Percentiles rank a stretch among this genome's conserved stretches.
Conservation (phyloP, 202 grass and related monocot species). For the Dendrocalamus latiflorus region DNA sequence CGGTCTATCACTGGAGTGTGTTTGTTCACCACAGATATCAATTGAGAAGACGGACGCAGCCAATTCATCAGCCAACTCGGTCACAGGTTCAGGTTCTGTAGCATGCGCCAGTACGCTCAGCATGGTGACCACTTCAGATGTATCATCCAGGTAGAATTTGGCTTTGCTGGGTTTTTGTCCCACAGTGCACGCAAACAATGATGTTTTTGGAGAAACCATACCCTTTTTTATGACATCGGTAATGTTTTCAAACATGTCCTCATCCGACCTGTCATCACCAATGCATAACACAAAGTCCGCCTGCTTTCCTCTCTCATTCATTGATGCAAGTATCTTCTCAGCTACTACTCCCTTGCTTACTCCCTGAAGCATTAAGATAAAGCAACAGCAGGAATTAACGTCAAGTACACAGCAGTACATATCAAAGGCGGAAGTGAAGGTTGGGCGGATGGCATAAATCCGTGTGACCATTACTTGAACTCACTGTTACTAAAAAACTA, state of each 20-base stretch:
- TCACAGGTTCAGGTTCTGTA: constrained; percentile 33
- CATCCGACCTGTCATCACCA: constrained; percentile 89
- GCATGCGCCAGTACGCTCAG: constrained; percentile 60
- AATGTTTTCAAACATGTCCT: constrained; percentile 97
- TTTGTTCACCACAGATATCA: constrained; percentile 37
- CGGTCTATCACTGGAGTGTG: constrained; percentile 22
- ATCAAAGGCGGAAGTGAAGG: not conserved
- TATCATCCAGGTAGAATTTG: constrained; percentile 97
- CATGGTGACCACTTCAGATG: constrained; percentile 80
- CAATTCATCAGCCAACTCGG: constrained; percentile 14
- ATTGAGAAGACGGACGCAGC: constrained; percentile 25
- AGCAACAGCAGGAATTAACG: not conserved
- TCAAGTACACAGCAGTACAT: not conserved
- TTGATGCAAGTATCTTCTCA: constrained; percentile 74
- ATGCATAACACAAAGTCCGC: constrained; percentile 86
- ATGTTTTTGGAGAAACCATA: constrained; percentile 55
- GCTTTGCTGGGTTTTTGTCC: constrained; percentile 99
- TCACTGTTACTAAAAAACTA: not conserved
- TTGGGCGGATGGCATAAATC: not conserved
- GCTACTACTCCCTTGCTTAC: constrained; percentile 84
- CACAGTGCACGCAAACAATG: constrained; percentile 84
- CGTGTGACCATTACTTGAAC: not conserved
- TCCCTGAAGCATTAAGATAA: constrained; percentile 50
- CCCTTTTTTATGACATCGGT: constrained; percentile 51
- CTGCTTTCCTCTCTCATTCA: constrained; percentile 64